Percentiles rank a stretch among this genome's conserved stretches.
Conservation (phyloP, 2,329 filamentous ascomycete species). For the Sporothrix dimorphospora region DNA sequence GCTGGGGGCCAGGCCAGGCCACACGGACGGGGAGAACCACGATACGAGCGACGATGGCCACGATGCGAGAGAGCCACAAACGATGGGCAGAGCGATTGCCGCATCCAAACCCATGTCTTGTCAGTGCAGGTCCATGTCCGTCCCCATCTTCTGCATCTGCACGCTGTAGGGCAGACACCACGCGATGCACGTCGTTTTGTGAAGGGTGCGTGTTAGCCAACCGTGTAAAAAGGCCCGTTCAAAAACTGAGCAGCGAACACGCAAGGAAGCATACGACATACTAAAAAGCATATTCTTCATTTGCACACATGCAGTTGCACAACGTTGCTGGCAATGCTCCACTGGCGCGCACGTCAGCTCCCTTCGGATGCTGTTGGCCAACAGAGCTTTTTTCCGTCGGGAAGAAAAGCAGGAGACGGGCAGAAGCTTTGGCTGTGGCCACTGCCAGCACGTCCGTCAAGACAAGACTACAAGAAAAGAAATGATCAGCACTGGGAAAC, state of each 20-base stretch:
- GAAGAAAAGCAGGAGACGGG: not conserved
- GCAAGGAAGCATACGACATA: not conserved
- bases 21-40: constrained; percentile 12
- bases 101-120: not conserved
- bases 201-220: not conserved
- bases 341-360: not conserved
- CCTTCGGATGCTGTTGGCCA: not conserved
- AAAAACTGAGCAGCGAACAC: not conserved
- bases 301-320: not conserved
- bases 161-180: constrained; percentile 6
- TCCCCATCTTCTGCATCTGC: not conserved
- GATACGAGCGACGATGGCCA: not conserved
- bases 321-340: not conserved
- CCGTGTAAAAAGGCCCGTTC: not conserved
- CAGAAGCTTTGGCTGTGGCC: not conserved
- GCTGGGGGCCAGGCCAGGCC: not conserved
- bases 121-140: not conserved
- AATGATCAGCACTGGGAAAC: not conserved
- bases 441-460: not conserved
- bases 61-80: not conserved
- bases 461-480: not conserved
- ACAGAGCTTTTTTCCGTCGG: not conserved
- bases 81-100: constrained; percentile 3
- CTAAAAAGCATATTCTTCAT: not conserved
- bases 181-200: not conserved